Base-by-base conservation (phyloP, 192 early-diverging fungal species). In the Backusella psychrophila region DNA sequence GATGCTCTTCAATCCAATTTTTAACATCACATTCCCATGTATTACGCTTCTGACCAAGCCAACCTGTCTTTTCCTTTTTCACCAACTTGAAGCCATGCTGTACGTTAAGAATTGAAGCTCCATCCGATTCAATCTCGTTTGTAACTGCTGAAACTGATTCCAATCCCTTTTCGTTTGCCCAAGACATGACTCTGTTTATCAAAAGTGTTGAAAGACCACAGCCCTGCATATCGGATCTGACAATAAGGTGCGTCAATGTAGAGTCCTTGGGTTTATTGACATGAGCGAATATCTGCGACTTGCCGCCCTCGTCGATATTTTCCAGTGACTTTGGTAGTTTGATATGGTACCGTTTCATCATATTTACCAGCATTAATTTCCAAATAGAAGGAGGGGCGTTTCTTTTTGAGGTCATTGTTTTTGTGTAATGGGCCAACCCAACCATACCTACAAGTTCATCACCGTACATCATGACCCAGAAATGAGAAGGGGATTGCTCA, bases 391-490 rank as follows among this genome's bases (percentile, higher is more conserved):
- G 26, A 6, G 35, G 14, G 29, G 21, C 36, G 4, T 69, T 35
- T 52, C 73, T 66, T 14, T 67, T 31, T 14, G 78, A 75, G 21
- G 44, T 41, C 21, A 80, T 29, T 49, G 23, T 21, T 12, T 80
- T 15, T 15, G 26, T 38, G 38, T 75, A 70, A 19, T 73, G 66
- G 1, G 79, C 82, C 3, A 83, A 44, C 26, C 82, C 82, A 67
- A 78, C 69, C 67, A 80, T 80, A 36, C 82, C 82, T 34, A 76
- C 68, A 15, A 66, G 17, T 35, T 74, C 59, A 9, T 67, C 74
- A 14, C 77, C 71, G 3, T 76, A 65, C 12, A 65, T 42, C 21
- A 83, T 71, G 14, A 83, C 76, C 82, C 82, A 83, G 35, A 83
- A 83, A 39, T 78, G 70, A 31, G 76, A 77, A 33, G 78, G 75